Percentiles rank a stretch among this genome's conserved stretches.
Conservation (phyloP, 495 filamentous ascomycete species). For the Penicillium canariense region DNA sequence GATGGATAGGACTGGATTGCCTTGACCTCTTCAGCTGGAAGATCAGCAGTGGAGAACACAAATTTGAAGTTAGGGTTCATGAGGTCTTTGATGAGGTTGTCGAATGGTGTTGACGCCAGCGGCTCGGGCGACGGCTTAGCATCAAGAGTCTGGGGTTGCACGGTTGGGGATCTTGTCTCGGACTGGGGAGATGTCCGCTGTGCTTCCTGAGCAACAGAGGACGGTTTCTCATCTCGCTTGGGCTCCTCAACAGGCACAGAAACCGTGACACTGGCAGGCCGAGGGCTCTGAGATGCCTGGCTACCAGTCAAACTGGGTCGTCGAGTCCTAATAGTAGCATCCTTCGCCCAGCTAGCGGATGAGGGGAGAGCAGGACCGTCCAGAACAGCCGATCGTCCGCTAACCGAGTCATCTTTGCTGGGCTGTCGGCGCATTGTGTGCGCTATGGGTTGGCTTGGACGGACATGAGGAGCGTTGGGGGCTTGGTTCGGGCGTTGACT, state of each 20-base stretch:
- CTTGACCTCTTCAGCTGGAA: conserved; percentile 53
- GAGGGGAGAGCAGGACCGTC: conserved; percentile 88
- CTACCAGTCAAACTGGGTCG: conserved; percentile 76
- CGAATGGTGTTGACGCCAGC: conserved; percentile 39
- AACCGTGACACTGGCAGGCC: conserved; percentile 59
- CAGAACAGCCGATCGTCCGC: conserved; percentile 48
- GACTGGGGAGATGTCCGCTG: conserved; percentile 25
- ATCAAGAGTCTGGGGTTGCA: conserved; percentile 16
- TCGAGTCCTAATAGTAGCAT: conserved; percentile 63
- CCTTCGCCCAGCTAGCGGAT: conserved; percentile 89
- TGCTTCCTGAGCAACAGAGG: conserved; percentile 24
- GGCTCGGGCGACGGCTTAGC: conserved; percentile 22
- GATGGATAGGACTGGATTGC: conserved; percentile 65
- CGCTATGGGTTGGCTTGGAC: conserved; percentile 49
- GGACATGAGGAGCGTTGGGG: conserved; percentile 24
- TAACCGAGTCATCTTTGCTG: conserved; percentile 72
- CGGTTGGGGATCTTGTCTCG: conserved; percentile 24
- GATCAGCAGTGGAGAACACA: conserved; percentile 51
- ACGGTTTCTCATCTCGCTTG: conserved; percentile 39
- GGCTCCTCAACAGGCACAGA: conserved; percentile 42
- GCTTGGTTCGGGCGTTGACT: conserved; percentile 61
- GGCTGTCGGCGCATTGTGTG: conserved; percentile 71
- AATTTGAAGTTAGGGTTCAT: conserved; percentile 59
- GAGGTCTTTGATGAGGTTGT: conserved; percentile 52
- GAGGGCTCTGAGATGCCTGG: conserved; percentile 77